Evolutionary conservation across 495 filamentous ascomycete genomes (phyloP).

Genomic region (Neurospora sp.): DNA sequence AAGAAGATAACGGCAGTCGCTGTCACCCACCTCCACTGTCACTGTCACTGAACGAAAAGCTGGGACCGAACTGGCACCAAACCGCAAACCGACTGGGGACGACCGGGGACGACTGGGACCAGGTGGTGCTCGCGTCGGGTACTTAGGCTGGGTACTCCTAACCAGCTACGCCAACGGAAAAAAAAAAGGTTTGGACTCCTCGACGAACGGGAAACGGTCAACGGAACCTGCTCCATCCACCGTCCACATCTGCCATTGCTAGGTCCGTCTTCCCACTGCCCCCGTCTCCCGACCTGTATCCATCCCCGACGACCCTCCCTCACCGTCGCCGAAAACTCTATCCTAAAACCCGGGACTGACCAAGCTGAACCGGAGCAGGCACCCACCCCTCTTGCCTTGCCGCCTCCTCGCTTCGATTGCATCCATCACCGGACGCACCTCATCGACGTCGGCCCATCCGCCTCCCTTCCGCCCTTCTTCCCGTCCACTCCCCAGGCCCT

Average conservation of each 20-base stretch:
- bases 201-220: background rate
- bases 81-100: background rate
- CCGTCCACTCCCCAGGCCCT: background rate
- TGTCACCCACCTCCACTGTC: background rate
- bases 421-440: background rate
- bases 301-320: background rate
- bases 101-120: background rate
- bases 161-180: constrained; percentile 1
- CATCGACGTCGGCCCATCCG: background rate
- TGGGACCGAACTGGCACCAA: background rate
- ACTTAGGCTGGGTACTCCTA: constrained; percentile 1
- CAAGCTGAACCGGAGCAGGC: background rate
- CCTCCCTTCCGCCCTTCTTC: background rate
- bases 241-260: background rate
- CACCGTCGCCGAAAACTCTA: background rate
- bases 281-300: background rate
- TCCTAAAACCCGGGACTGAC: background rate
- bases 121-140: constrained; percentile 5
- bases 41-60: background rate
- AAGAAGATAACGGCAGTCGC: background rate
- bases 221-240: background rate
- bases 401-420: background rate
- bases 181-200: constrained; percentile 4
- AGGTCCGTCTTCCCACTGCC: background rate
- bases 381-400: background rate